A percentile compares a stretch with the other conserved stretches of the same genome.
Conservation (phyloP, 192 early-diverging fungal species). For the Funneliformis geosporum region DNA sequence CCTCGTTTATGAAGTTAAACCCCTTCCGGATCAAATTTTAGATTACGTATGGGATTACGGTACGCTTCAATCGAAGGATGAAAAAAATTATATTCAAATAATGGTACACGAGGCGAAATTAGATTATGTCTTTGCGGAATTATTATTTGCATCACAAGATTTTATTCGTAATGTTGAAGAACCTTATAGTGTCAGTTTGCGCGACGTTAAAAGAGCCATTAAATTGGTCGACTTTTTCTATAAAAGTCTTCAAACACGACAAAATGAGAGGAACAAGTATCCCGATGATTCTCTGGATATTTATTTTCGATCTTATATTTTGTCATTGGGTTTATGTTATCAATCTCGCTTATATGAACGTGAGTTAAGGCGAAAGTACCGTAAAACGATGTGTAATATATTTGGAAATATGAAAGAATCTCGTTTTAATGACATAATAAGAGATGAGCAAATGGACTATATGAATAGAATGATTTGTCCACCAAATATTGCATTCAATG, state of each 20-base stretch:
- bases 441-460: slow-evolving; percentile 23
- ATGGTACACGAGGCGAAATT: neutral
- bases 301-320: neutral
- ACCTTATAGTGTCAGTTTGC: slow-evolving; percentile 31
- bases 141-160: slow-evolving; percentile 27
- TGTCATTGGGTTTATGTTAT: slow-evolving; percentile 32
- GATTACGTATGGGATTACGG: slow-evolving; percentile 35
- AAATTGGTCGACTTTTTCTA: slow-evolving; percentile 10
- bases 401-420: neutral
- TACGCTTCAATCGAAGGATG: slow-evolving; percentile 1
- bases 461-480: slow-evolving; percentile 25
- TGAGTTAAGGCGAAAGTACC: slow-evolving; percentile 11
- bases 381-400: slow-evolving; percentile 1
- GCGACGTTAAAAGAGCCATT: slow-evolving; percentile 29
- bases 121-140: slow-evolving; percentile 8
- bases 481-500: slow-evolving; percentile 19
- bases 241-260: neutral
- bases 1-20: slow-evolving; percentile 30
- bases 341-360: slow-evolving; percentile 27
- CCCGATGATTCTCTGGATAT: neutral
- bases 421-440: slow-evolving; percentile 2
- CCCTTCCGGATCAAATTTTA: slow-evolving; percentile 20
- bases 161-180: slow-evolving; percentile 28
- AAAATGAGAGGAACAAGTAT: neutral
- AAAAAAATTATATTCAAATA: neutral